Evolutionary conservation across 805 yeast genomes (phyloP), one percentile per base, ranked within the genome.

Genomic region (Barnettozyma salicaria): DNA sequence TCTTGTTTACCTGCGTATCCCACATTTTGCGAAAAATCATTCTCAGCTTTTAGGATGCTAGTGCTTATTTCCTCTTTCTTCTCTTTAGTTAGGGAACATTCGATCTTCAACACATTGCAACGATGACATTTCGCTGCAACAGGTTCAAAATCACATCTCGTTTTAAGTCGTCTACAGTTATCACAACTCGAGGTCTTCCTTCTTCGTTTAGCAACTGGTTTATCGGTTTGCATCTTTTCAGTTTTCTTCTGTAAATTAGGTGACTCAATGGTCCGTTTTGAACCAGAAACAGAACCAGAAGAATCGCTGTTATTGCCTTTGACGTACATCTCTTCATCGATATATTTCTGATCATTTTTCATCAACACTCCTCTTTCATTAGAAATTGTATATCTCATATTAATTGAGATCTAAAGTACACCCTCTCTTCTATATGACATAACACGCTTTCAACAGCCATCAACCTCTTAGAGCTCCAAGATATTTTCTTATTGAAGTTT

Each of bases 71-170:
- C 58, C 6, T 50, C 50, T 12, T 45, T 49, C 28, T 53, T 48
- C 39, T 54, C 61, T 16, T 42, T 43, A 3, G 72, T 60, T 28
- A 75, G 47, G 0, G 78, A 71, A 43, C 83, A 76, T 1, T 60
- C 64, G 7, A 74, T 47, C 29, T 67, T 54, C 27, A 76, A 48
- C 20, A 74, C 63, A 29, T 56, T 59, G 44, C 83, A 76, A 20
- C 80, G 59, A 39, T 71, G 72, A 45, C 82, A 76, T 43, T 66
- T 65, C 5, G 63, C 65, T 10, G 53, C 49, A 2, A 57, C 48
- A 0, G 65, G 63, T 28, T 70, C 72, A 44, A 64, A 67, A 40
- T 71, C 78, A 52, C 83, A 76, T 40, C 79, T 63, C 2, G 81
- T 76, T 50, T 76, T 76, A 41, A 74, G 61, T 48, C 65, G 70